Evolutionary conservation across 371 early-diverging fungal genomes (phyloP), one percentile per base, ranked within the genome.

Genomic region (Apophysomyces variabilis): DNA sequence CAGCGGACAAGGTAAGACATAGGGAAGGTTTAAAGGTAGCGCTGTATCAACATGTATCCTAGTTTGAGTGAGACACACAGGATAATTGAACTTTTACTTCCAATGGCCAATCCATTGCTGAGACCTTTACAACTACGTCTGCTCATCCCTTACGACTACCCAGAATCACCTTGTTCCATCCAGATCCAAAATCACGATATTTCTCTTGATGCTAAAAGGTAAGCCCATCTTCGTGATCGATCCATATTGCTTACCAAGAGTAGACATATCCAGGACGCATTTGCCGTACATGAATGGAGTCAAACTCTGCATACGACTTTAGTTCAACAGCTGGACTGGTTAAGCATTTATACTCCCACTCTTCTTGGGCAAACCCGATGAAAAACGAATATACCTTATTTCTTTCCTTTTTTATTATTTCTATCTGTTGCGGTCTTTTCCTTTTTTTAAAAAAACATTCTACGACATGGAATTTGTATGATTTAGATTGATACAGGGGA

Each of bases 281-380:
- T 79, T 68, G 70, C 74, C 54, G 74, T 68, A 45, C 66, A 75
- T 16, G 71, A 68, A 58, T 79, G 77, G 80, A 77, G 74, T 57
- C 77, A 79, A 58, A 68, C 66, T 64, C 61, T 67, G 54, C 80
- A 76, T 60, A 68, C 69, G 35, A 76, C 77, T 14, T 67, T 79
- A 41, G 70, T 79, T 41, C 80, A 79, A 61, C 80, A 79, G 72
- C 69, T 79, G 67, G 77, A 76, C 73, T 79, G 80, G 80, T 62
- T 79, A 63, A 71, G 65, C 60, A 46, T 69, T 3, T 64, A 74
- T 26, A 71, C 73, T 60, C 62, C 71, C 39, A 61, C 67, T 8
- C 67, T 69, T 37, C 54, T 50, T 26, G 54, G 9, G 21, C 54
- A 50, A 50, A 50, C 54, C 4, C n/a, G 54, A 50, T 50, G 21